Base-by-base conservation (phyloP, 768 basidiomycete species). In the Naganishia antarctica region DNA sequence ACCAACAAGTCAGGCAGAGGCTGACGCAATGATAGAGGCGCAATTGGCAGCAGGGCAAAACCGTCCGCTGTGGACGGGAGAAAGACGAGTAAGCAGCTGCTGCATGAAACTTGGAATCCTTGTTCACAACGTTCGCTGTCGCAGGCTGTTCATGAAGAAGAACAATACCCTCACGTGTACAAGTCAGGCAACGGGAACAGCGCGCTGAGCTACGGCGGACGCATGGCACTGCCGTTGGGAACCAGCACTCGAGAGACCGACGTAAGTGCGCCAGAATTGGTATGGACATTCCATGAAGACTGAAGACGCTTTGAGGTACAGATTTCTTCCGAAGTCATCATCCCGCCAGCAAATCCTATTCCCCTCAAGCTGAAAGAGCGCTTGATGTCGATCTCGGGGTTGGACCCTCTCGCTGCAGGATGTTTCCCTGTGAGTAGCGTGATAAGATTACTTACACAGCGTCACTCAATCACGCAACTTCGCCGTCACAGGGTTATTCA, bases 301-400 rank as follows among this genome's bases (percentile, higher is more conserved):
- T 60, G 47, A 34, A 7, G 34, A 8, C 6, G 37, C 23, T 41
- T 23, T 37, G 28, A 40, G n/a, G 63, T 29, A 0, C 67, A 93
- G 91, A 84, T 86, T 47, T 90, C 86, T 71, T 89, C 94, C 76
- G 93, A 97, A 80, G 88, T 96, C 18, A 82, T 85, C 25, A 82
- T 98, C 37, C 96, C 96, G 7, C 92, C 94, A 13, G 84, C 91
- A 0, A 86, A 80, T 67, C 81, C 84, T 1, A 82, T 94, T 0
- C 91, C 92, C 11, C 86, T 87, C 8, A 84, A 84, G 53, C 71
- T 75, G 4, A 81, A 81, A 4, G 96, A 98, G 74, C 83, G 85
- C 31, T 83, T 88, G 2, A 82, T 96, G 37, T 77, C 81, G 4
- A 81, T 98, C 15, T 69, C 80, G 8, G 87, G 91, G 63, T 82